phyloP scores from a whole-genome alignment of 208 protist genomes.

The Leishmania tarentolae region DNA sequence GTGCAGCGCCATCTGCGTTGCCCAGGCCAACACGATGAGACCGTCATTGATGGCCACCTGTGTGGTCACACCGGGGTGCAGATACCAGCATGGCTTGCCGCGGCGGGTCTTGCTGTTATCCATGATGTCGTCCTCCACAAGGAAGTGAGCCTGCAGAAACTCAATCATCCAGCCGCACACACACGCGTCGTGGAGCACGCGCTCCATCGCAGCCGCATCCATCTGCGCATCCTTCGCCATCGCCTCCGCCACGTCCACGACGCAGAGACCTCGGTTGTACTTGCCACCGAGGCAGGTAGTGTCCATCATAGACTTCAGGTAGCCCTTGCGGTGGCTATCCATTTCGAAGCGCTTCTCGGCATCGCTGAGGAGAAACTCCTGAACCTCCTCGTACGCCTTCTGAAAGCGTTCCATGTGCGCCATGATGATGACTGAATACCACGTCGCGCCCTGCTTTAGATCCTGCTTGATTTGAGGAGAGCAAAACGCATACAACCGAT shows the following conservation, averaged over 20 bases:
- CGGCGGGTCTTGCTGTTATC: conserved; percentile 94
- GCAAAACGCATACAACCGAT: background rate
- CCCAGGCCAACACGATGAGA: conserved; percentile 93
- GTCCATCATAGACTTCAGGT: conserved; percentile 87
- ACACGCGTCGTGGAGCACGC: conserved; percentile 82
- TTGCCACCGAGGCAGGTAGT: conserved; percentile 88
- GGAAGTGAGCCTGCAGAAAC: conserved; percentile 96
- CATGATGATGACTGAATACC: conserved; percentile 22
- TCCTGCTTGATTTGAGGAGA: background rate
- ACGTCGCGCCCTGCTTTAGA: background rate
- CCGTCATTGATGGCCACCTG: conserved; percentile 97
- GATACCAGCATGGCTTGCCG: conserved; percentile 96
- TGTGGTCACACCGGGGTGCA: conserved; percentile 84
- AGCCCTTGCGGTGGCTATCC: conserved; percentile 71
- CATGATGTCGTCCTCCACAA: conserved; percentile 98
- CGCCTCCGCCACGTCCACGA: conserved; percentile 73
- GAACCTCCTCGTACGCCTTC: conserved; percentile 79
- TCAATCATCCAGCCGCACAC: conserved; percentile 95
- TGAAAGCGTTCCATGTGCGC: conserved; percentile 70
- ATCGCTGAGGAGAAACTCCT: conserved; percentile 62
- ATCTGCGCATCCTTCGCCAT: conserved; percentile 56
- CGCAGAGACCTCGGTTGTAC: conserved; percentile 89
- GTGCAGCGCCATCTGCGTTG: conserved; percentile 92
- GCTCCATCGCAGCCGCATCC: conserved; percentile 48
- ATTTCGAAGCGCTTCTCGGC: conserved; percentile 59